These are phyloP conservation scores for Candida orba DNA, from an alignment of 805 yeast species.

Conservation along the genomic window DNA sequence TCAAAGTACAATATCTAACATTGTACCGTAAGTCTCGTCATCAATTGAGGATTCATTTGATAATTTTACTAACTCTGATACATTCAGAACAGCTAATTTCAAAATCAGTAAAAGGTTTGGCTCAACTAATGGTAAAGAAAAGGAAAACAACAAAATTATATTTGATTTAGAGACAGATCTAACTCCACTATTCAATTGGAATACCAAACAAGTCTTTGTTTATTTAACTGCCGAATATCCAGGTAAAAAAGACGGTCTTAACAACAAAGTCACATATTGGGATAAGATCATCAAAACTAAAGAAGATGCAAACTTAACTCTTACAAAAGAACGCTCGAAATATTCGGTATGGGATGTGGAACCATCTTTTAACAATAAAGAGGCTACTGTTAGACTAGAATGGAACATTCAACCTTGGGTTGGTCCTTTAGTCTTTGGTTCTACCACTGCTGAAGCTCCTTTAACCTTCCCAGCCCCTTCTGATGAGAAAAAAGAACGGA, in stretches of 20 bases:
- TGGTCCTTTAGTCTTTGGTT: slow-evolving; percentile 73
- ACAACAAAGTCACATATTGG: slow-evolving; percentile 80
- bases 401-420: slow-evolving; percentile 93
- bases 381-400: slow-evolving; percentile 63
- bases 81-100: slow-evolving; percentile 29
- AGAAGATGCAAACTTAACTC: slow-evolving; percentile 49
- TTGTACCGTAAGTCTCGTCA: slow-evolving; percentile 25
- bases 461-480: slow-evolving; percentile 17
- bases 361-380: slow-evolving; percentile 46
- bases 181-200: slow-evolving; percentile 85
- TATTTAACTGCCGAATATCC: slow-evolving; percentile 82
- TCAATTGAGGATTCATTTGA: background rate
- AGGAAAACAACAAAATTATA: slow-evolving; percentile 63
- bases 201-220: slow-evolving; percentile 91
- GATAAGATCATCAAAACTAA: slow-evolving; percentile 64
- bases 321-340: slow-evolving; percentile 53
- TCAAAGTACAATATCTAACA: slow-evolving; percentile 30
- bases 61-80: slow-evolving; percentile 15
- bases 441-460: slow-evolving; percentile 28
- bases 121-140: slow-evolving; percentile 54
- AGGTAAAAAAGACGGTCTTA: slow-evolving; percentile 29
- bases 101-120: slow-evolving; percentile 62
- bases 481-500: slow-evolving; percentile 7
- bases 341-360: slow-evolving; percentile 86
- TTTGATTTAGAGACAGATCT: slow-evolving; percentile 76